Base-by-base conservation (phyloP, 768 basidiomycete species). In the Pleurotus pulmonarius region DNA sequence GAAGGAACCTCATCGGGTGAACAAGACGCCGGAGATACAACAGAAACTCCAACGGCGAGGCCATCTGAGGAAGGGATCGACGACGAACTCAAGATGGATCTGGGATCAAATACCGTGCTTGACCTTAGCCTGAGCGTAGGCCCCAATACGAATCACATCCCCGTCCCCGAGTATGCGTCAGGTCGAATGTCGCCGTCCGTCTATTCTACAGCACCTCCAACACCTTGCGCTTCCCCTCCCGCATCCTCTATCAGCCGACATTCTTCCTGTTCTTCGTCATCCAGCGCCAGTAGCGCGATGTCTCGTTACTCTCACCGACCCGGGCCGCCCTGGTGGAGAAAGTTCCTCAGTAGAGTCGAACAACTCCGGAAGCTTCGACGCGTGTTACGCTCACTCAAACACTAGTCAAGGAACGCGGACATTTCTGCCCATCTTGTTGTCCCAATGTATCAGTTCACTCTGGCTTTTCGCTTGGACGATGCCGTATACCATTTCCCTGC, bases 61-160 rank as follows among this genome's bases (percentile, higher is more conserved):
- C 73, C 73, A 58, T 72, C 75, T 55, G 67, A 73, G n/a, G 69
- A 65, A 39, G 66, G 70, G 60, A 61, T 70, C 3, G 68, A 72
- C 46, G 67, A 62, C 12, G 71, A 69, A 9, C 60, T 75, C 25
- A 73, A 72, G 15, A 71, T 73, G 6, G 73, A 77, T 56, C 52
- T 75, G 3, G 74, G 71, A 5, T 61, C 76, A 22, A 68, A 71
- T 49, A 69, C 71, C 22, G 71, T 74, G 15, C 67, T 76, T 43
- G 74, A 78, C 43, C 63, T 76, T 12, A 75, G 71, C 3, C 69
- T 78, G 1, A 73, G 72, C 0, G 68, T 69, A 49, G 63, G 64
- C 25, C 72, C 58, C 49, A 68, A 69, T 1, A 75, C 73, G 70
- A 75, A 75, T 57, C 72, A 70, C 66, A 74, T 75, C 58, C 68